Evolutionary conservation across 179 eudicot genomes (phyloP).

Genomic region (Beta macrorhiza): DNA sequence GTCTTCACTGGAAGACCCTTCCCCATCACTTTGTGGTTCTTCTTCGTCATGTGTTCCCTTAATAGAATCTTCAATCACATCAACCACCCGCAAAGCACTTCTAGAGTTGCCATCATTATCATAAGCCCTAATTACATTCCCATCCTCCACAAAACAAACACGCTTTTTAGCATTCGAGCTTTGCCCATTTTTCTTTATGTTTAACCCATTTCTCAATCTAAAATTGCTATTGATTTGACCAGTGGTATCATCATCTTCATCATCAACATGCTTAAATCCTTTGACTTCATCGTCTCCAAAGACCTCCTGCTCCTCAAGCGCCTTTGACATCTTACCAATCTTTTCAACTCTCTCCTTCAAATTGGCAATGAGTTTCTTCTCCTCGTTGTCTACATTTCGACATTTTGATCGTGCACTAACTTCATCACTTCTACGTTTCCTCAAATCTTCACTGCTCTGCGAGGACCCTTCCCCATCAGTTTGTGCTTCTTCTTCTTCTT

Average conservation of each 20-base stretch:
- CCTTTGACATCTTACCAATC: slow-evolving; percentile 35
- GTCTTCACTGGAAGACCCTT: slow-evolving; percentile 40
- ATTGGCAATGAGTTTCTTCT: slow-evolving; percentile 35
- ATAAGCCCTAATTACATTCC: slow-evolving; percentile 42
- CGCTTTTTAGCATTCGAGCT: slow-evolving; percentile 43
- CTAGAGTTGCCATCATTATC: slow-evolving; percentile 33
- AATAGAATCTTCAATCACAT: slow-evolving; percentile 40
- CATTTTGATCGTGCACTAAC: slow-evolving; percentile 22
- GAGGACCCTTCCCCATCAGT: slow-evolving; percentile 41
- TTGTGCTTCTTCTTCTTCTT: slow-evolving; percentile 26
- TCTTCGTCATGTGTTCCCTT: slow-evolving; percentile 49
- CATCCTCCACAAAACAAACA: slow-evolving; percentile 67
- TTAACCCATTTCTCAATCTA: slow-evolving; percentile 26
- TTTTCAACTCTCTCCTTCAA: slow-evolving; percentile 45
- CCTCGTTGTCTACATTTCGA: slow-evolving; percentile 26
- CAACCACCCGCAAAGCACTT: slow-evolving; percentile 33
- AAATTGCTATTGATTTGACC: slow-evolving; percentile 20
- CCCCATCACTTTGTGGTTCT: slow-evolving; percentile 34
- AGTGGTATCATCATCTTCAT: slow-evolving; percentile 17
- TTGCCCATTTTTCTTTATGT: slow-evolving; percentile 24
- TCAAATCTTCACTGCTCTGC: slow-evolving; percentile 36
- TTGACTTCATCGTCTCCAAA: slow-evolving; percentile 28
- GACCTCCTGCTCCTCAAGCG: slow-evolving; percentile 30
- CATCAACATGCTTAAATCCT: slow-evolving; percentile 22
- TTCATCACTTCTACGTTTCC: slow-evolving; percentile 28